These are phyloP conservation scores for Zygosaccharomyces bisporus DNA, from an alignment of 805 yeast species.

Conservation along the genomic window DNA sequence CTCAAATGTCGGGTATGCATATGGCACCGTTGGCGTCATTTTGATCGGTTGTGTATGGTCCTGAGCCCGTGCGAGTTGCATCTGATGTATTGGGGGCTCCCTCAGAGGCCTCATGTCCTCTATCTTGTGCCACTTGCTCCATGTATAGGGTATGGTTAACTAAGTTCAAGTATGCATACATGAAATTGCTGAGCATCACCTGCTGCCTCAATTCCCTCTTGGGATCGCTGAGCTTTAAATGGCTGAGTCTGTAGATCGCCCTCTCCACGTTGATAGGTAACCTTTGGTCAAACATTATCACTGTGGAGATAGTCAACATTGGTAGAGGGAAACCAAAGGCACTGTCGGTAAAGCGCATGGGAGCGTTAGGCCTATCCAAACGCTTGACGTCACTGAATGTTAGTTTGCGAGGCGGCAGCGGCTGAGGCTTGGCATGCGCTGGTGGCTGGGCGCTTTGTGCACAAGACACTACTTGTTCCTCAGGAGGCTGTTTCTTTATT, in stretches of 20 bases:
- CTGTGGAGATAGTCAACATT: slow-evolving; percentile 69
- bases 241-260: slow-evolving; percentile 89
- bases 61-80: not conserved
- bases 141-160: slow-evolving; percentile 86
- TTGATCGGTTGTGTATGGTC: slow-evolving; percentile 15
- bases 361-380: slow-evolving; percentile 48
- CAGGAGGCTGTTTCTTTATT: slow-evolving; percentile 6
- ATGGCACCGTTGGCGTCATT: slow-evolving; percentile 27
- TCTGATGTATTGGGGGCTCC: slow-evolving; percentile 1
- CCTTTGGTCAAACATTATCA: slow-evolving; percentile 77
- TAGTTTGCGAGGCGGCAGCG: slow-evolving; percentile 35
- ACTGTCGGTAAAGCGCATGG: slow-evolving; percentile 63
- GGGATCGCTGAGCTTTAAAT: slow-evolving; percentile 90
- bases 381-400: slow-evolving; percentile 37
- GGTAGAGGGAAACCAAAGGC: slow-evolving; percentile 88
- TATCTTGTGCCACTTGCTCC: slow-evolving; percentile 51
- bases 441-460: slow-evolving; percentile 1
- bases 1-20: slow-evolving; percentile 23
- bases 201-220: slow-evolving; percentile 88
- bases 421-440: slow-evolving; percentile 1
- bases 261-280: slow-evolving; percentile 94
- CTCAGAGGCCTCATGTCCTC: slow-evolving; percentile 12
- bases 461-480: not conserved
- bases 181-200: slow-evolving; percentile 88
- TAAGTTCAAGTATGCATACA: slow-evolving; percentile 93